phyloP scores from a whole-genome alignment of 2,329 filamentous ascomycete species.

The Colletotrichum eremochloae region DNA sequence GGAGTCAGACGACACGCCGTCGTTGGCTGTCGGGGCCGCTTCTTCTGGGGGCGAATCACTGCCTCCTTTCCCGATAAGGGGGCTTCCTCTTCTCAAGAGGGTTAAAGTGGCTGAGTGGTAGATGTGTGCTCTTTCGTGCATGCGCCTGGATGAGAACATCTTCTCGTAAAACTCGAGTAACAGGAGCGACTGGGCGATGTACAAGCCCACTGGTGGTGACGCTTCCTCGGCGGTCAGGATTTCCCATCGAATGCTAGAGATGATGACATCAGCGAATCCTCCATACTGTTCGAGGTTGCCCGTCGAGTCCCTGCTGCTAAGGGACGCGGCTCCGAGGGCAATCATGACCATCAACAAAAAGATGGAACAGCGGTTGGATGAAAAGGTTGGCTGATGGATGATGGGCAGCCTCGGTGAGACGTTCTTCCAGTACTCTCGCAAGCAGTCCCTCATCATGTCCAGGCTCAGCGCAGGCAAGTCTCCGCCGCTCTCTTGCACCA shows the following conservation, averaged over 20 bases:
- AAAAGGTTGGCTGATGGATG: constrained; percentile 89
- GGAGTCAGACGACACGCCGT: constrained; percentile 53
- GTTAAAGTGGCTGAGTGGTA: constrained; percentile 90
- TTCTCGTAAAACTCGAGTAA: constrained; percentile 93
- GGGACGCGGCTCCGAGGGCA: constrained; percentile 83
- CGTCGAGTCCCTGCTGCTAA: constrained; percentile 74
- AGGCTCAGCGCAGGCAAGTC: constrained; percentile 71
- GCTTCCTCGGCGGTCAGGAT: constrained; percentile 87
- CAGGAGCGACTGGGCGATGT: constrained; percentile 88
- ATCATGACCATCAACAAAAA: constrained; percentile 85
- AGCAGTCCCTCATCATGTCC: constrained; percentile 87
- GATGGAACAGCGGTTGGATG: constrained; percentile 81
- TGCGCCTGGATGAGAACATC: constrained; percentile 83
- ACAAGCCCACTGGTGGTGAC: constrained; percentile 84
- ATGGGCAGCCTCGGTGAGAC: constrained; percentile 90
- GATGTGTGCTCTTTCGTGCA: constrained; percentile 91
- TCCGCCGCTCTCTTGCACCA: constrained; percentile 55
- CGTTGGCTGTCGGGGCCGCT: constrained; percentile 49
- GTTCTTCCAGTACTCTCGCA: constrained; percentile 88
- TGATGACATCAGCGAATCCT: constrained; percentile 70
- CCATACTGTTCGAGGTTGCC: constrained; percentile 62
- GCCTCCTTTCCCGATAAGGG: constrained; percentile 83
- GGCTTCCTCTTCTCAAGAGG: constrained; percentile 86
- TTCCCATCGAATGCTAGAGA: constrained; percentile 82
- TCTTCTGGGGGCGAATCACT: constrained; percentile 82